Percentiles rank a stretch among this genome's conserved stretches.
phyloP scores from a whole-genome alignment of 2,329 filamentous ascomycete species.

The Ascochyta clinopodiicola region DNA sequence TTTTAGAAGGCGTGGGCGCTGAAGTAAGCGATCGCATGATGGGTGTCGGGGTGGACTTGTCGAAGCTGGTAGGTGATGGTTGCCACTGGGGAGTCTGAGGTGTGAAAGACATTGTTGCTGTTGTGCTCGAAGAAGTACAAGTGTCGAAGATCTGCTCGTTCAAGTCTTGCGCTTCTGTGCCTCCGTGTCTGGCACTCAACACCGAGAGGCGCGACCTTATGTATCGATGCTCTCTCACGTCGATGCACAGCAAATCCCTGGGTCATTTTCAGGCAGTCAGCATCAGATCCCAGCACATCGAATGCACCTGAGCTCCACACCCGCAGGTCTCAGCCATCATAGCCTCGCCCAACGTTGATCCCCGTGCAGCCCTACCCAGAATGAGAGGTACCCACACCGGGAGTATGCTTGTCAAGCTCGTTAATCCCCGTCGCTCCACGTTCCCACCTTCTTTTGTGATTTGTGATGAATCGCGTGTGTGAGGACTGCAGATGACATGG shows the following conservation, averaged over 20 bases:
- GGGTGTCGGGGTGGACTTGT: conserved; percentile 11
- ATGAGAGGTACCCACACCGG: conserved; percentile 8
- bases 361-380: conserved; percentile 17
- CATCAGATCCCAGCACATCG: conserved; percentile 3
- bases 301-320: conserved; percentile 8
- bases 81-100: conserved; percentile 33
- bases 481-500: conserved; percentile 2
- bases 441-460: not conserved
- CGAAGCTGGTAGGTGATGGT: conserved; percentile 18
- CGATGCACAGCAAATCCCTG: conserved; percentile 4
- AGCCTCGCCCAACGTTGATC: conserved; percentile 15
- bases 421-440: conserved; percentile 11
- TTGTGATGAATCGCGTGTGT: not conserved
- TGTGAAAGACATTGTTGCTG: conserved; percentile 32
- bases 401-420: conserved; percentile 14
- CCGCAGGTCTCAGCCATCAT: conserved; percentile 18
- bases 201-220: conserved; percentile 10
- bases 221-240: not conserved
- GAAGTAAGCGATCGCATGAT: conserved; percentile 27
- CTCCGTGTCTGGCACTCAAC: conserved; percentile 1
- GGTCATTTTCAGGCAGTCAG: not conserved
- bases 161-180: not conserved
- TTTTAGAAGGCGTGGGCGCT: conserved; percentile 25
- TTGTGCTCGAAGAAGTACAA: conserved; percentile 4
- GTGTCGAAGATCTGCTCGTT: conserved; percentile 5